Percentiles rank a stretch among this genome's conserved stretches.
phyloP scores from a whole-genome alignment of 2,329 filamentous ascomycete species.

The Emmonsia crescens region DNA sequence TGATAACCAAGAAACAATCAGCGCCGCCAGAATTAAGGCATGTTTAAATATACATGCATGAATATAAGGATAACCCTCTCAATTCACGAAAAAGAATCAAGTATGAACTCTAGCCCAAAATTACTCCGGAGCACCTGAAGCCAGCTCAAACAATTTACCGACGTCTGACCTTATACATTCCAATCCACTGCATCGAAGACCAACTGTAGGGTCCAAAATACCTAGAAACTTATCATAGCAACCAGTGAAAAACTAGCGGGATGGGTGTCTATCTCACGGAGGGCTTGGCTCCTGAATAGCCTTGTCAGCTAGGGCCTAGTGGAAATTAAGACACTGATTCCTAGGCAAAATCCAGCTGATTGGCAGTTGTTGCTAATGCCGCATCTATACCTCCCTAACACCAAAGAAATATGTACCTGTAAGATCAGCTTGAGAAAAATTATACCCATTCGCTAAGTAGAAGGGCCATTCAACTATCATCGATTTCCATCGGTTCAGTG shows the following conservation, averaged over 20 bases:
- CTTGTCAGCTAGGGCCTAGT: not conserved
- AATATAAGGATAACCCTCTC: not conserved
- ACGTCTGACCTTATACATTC: not conserved
- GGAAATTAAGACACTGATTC: not conserved
- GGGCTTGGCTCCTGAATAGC: not conserved
- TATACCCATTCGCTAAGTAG: not conserved
- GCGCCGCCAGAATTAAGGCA: not conserved
- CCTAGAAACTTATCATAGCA: not conserved
- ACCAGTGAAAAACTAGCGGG: not conserved
- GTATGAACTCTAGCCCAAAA: not conserved
- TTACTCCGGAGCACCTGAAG: not conserved
- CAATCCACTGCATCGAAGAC: not conserved
- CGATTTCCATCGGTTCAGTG: constrained; percentile 24
- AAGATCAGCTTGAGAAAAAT: not conserved
- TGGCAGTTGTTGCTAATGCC: not conserved
- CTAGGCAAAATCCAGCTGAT: not conserved
- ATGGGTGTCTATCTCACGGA: not conserved
- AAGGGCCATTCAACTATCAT: constrained; percentile 2
- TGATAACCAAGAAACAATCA: not conserved
- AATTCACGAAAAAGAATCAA: not conserved
- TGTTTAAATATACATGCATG: not conserved
- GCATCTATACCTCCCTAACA: not conserved
- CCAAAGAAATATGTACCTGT: not conserved
- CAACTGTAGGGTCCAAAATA: not conserved
- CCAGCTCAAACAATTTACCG: not conserved